Percentiles rank a stretch among this genome's conserved stretches.
Evolutionary conservation across 148 eudicot genomes (phyloP).

Genomic region (Selenicereus undatus): DNA sequence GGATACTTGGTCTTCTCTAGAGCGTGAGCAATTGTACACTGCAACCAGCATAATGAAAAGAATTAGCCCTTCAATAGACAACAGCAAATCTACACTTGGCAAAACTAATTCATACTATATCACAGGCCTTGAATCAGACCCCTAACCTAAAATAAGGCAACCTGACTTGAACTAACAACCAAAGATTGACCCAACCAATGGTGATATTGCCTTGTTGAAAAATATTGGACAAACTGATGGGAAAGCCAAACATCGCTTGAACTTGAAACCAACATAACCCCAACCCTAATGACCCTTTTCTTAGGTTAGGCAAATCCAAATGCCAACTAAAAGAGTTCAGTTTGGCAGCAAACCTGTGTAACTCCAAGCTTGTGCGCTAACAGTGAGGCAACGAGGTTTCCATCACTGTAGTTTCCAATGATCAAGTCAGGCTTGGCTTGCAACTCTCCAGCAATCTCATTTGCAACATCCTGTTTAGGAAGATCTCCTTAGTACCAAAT

Average conservation of each 20-base stretch:
- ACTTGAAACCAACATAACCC: no score
- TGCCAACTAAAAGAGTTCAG: not conserved
- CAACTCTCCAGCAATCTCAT: slow-evolving; percentile 67
- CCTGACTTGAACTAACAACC: not conserved
- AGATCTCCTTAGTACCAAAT: slow-evolving; percentile 8
- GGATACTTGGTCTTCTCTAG: slow-evolving; percentile 96
- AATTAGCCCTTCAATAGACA: not conserved
- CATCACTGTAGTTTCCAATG: slow-evolving; percentile 94
- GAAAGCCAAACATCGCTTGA: no score
- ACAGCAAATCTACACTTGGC: no score
- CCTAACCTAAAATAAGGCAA: not conserved
- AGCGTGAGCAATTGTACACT: slow-evolving; percentile 98
- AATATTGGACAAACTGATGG: no score
- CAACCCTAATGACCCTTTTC: no score
- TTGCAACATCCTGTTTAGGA: slow-evolving; percentile 69
- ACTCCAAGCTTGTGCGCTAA: slow-evolving; percentile 90
- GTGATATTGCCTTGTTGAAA: no score
- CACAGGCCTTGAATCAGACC: not conserved
- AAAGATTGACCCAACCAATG: not conserved
- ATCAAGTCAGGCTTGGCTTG: slow-evolving; percentile 91
- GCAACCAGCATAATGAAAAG: not conserved
- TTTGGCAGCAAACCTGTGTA: slow-evolving; percentile 52
- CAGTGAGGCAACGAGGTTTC: slow-evolving; percentile 91
- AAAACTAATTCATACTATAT: no score
- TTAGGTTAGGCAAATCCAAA: not conserved